phyloP scores from a whole-genome alignment of 78 protist species.

The Chrysochromulina parva region DNA sequence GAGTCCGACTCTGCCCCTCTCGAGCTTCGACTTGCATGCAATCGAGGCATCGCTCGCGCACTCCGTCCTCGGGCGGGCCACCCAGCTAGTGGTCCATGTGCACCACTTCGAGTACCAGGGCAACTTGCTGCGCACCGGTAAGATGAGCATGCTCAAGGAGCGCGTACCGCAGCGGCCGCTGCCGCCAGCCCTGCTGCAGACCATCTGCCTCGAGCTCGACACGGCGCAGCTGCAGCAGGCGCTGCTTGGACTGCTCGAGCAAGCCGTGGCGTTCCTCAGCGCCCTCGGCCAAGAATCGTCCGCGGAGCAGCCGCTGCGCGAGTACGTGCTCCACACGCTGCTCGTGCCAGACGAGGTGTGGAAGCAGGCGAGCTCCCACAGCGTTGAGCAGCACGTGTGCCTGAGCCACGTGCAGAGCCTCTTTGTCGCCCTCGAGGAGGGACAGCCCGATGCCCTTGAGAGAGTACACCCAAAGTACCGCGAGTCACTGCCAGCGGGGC shows the following conservation, averaged over 20 bases:
- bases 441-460: neutral
- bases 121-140: neutral
- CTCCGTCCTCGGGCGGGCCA: neutral
- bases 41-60: neutral
- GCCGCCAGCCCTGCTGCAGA: neutral
- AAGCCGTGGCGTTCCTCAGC: neutral
- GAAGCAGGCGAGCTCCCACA: neutral
- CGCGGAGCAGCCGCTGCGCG: neutral
- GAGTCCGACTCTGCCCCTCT: too few relatives aligned
- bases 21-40: neutral
- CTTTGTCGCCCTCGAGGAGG: neutral
- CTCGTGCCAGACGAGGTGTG: neutral
- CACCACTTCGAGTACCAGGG: conserved; percentile 28
- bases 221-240: neutral
- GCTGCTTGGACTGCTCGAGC: neutral
- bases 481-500: neutral
- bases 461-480: neutral
- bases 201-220: conserved; percentile 18
- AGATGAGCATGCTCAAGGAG: neutral
- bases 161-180: conserved; percentile 20
- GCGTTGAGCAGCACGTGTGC: neutral
- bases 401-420: neutral
- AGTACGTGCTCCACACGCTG: neutral
- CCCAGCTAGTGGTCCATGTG: neutral
- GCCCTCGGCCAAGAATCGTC: neutral